These are phyloP conservation scores for Ceratocystis diversiconidia DNA, from an alignment of 2,329 filamentous ascomycete genomes.

Conservation along the genomic window DNA sequence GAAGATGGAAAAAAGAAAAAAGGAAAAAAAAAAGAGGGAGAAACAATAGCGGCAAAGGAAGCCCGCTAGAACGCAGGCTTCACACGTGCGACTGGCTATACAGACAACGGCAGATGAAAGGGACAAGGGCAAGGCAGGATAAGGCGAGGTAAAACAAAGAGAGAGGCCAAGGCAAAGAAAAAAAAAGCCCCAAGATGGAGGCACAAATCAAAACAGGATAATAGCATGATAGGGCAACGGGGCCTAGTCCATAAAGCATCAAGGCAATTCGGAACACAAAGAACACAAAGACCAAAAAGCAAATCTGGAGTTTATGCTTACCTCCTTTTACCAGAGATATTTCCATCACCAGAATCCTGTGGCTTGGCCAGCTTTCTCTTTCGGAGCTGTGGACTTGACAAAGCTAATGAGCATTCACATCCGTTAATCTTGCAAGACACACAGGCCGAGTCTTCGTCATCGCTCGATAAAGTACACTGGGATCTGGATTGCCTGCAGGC, in stretches of 20 bases:
- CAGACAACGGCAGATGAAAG: background rate
- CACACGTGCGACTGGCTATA: slow-evolving; percentile 10
- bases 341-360: slow-evolving; percentile 36
- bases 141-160: background rate
- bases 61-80: background rate
- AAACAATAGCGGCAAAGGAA: background rate
- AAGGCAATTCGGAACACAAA: background rate
- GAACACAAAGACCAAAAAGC: background rate
- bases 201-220: background rate
- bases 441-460: slow-evolving; percentile 59
- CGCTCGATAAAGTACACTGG: slow-evolving; percentile 53
- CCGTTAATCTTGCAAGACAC: slow-evolving; percentile 65
- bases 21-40: background rate
- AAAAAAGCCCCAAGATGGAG: no score
- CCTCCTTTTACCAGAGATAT: slow-evolving; percentile 54
- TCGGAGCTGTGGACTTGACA: slow-evolving; percentile 55
- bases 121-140: background rate
- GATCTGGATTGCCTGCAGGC: slow-evolving; percentile 59
- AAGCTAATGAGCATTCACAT: slow-evolving; percentile 64
- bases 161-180: background rate
- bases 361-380: slow-evolving; percentile 60
- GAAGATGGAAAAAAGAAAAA: background rate
- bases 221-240: background rate
- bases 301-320: slow-evolving; percentile 32
- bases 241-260: background rate